These are phyloP conservation scores for Jacaranda copaia DNA, from an alignment of 257 asterid species.

Conservation along the genomic window DNA sequence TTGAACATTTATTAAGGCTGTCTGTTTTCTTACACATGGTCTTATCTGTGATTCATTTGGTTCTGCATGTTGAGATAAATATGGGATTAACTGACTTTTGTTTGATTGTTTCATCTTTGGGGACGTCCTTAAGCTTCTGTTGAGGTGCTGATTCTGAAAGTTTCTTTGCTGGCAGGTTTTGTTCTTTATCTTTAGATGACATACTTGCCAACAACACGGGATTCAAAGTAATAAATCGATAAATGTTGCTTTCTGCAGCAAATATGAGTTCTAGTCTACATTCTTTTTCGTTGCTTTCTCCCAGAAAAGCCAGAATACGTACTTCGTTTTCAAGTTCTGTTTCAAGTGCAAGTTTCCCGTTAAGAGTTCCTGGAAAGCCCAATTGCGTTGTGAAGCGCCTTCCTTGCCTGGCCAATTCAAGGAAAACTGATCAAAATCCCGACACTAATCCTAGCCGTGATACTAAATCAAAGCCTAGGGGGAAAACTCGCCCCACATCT, in stretches of 20 bases:
- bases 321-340: conserved; percentile 34
- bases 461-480: conserved; percentile 44
- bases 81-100: neutral
- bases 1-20: neutral
- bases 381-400: conserved; percentile 37
- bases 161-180: neutral
- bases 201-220: conserved; percentile 23
- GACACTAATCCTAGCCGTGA: conserved; percentile 37
- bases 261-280: conserved; percentile 29
- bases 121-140: neutral
- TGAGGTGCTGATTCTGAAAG: neutral
- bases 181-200: neutral
- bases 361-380: conserved; percentile 30
- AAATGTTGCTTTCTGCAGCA: conserved; percentile 47
- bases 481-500: conserved; percentile 32
- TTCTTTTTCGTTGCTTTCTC: conserved; percentile 41
- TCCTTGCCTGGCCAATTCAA: conserved; percentile 49
- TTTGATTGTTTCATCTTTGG: neutral
- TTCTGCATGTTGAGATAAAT: neutral
- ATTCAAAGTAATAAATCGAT: conserved; percentile 33
- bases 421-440: conserved; percentile 42
- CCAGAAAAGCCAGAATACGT: conserved; percentile 27
- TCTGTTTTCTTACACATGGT: neutral
- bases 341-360: conserved; percentile 32
- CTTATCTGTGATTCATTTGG: neutral